A percentile compares a stretch with the other conserved stretches of the same genome.
Evolutionary conservation across 2,329 filamentous ascomycete genomes (phyloP).

Genomic region (Aspergillus bombycis): DNA sequence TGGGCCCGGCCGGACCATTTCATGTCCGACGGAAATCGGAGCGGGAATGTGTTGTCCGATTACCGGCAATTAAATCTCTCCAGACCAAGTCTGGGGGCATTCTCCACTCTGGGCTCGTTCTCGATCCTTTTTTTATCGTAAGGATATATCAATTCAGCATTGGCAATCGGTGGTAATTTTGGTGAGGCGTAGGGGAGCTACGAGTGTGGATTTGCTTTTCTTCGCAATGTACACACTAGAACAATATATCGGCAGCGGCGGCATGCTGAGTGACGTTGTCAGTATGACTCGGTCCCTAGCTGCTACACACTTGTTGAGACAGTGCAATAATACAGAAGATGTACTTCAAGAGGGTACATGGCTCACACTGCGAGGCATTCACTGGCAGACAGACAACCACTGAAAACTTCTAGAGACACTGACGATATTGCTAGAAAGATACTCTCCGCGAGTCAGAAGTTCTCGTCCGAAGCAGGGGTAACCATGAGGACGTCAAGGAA

Average conservation of each 20-base stretch:
- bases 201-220: too few species aligned
- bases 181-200: neutral
- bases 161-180: neutral
- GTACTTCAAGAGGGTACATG: neutral
- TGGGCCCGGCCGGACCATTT: neutral
- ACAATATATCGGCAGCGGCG: neutral
- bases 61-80: neutral
- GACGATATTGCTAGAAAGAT: neutral
- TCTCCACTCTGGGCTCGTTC: neutral
- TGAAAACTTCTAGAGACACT: neutral
- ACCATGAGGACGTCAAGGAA: neutral
- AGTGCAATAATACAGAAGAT: neutral
- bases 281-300: neutral
- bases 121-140: neutral
- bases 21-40: neutral
- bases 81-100: neutral
- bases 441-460: neutral
- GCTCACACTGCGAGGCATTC: neutral
- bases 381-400: neutral
- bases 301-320: neutral
- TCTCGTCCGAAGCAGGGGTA: neutral
- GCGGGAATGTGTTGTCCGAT: neutral
- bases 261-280: neutral
- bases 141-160: neutral
- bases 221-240: neutral